Conservation (phyloP, 1,284 basidiomycete species). For the Ceratobasidium papillatum region DNA sequence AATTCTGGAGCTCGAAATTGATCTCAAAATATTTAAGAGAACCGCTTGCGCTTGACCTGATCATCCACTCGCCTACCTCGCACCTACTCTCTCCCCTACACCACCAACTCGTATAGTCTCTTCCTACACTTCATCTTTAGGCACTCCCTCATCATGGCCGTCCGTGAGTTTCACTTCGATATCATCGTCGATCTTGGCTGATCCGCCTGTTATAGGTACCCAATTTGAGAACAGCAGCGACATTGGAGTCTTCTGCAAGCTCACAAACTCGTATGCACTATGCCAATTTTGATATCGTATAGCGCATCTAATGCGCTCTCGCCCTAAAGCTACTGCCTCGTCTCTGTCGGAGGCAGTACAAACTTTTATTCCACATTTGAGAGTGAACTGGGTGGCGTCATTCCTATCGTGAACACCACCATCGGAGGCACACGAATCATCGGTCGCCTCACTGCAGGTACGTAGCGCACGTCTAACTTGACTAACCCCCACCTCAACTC, state of each 20-base stretch:
- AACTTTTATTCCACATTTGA: slow-evolving; percentile 99
- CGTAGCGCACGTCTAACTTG: slow-evolving; percentile 41
- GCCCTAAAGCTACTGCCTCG: slow-evolving; percentile 79
- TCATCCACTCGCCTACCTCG: not conserved
- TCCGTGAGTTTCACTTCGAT: slow-evolving; percentile 53
- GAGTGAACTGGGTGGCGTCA: slow-evolving; percentile 90
- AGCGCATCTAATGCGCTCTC: not conserved
- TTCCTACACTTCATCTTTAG: not conserved
- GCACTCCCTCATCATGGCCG: slow-evolving; percentile 54
- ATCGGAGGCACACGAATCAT: slow-evolving; percentile 96
- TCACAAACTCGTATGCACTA: slow-evolving; percentile 76
- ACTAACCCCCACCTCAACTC: not conserved
- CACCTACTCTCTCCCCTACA: not conserved
- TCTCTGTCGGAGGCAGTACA: slow-evolving; percentile 91
- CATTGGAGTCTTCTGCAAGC: slow-evolving; percentile 92
- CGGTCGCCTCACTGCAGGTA: slow-evolving; percentile 91
- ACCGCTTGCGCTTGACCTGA: slow-evolving; percentile 10
- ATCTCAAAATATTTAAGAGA: slow-evolving; percentile 24
- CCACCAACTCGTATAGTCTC: not conserved
- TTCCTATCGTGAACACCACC: slow-evolving; percentile 96
- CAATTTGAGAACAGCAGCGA: slow-evolving; percentile 99
- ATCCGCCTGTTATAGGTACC: slow-evolving; percentile 62
- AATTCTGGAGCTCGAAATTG: slow-evolving; percentile 16
- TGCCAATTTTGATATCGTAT: not conserved
- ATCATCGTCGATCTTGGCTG: slow-evolving; percentile 35